These are phyloP conservation scores for Penicillium concentricum DNA, from an alignment of 2,329 filamentous ascomycete species.

Conservation along the genomic window DNA sequence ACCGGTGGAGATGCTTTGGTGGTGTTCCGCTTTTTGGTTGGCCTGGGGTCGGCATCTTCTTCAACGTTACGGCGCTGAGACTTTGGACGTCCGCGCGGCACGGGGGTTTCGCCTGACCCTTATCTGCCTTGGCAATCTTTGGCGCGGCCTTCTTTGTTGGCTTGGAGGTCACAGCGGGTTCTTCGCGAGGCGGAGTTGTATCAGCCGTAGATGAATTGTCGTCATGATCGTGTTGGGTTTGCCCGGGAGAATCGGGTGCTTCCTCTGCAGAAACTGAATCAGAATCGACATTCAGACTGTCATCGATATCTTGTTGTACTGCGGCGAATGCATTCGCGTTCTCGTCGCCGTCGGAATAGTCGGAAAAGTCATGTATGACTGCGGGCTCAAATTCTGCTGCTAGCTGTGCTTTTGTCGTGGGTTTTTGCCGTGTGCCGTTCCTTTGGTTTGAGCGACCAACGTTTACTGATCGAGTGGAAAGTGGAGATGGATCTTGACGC, in stretches of 20 bases:
- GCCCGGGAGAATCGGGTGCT: slow-evolving; percentile 5
- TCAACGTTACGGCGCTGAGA: slow-evolving; percentile 20
- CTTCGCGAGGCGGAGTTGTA: slow-evolving; percentile 11
- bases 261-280: slow-evolving; percentile 16
- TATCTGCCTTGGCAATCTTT: slow-evolving; percentile 19
- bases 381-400: slow-evolving; percentile 26
- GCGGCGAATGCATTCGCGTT: slow-evolving; percentile 33
- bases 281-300: slow-evolving; percentile 24
- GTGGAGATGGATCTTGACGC: slow-evolving; percentile 34
- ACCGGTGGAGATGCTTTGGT: slow-evolving; percentile 21
- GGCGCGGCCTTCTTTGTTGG: slow-evolving; percentile 17
- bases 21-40: slow-evolving; percentile 34
- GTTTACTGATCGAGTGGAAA: slow-evolving; percentile 38
- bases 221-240: slow-evolving; percentile 20
- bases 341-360: slow-evolving; percentile 40
- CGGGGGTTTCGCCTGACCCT: slow-evolving; percentile 24
- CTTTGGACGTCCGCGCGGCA: slow-evolving; percentile 34
- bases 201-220: slow-evolving; percentile 16
- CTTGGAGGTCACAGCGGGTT: slow-evolving; percentile 18
- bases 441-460: slow-evolving; percentile 29
- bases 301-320: slow-evolving; percentile 25
- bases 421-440: slow-evolving; percentile 23
- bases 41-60: slow-evolving; percentile 26
- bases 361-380: slow-evolving; percentile 31
- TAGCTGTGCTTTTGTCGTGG: slow-evolving; percentile 16